Conservation (phyloP, 75 land plant species). For the Adiantum capillusveneris region DNA sequence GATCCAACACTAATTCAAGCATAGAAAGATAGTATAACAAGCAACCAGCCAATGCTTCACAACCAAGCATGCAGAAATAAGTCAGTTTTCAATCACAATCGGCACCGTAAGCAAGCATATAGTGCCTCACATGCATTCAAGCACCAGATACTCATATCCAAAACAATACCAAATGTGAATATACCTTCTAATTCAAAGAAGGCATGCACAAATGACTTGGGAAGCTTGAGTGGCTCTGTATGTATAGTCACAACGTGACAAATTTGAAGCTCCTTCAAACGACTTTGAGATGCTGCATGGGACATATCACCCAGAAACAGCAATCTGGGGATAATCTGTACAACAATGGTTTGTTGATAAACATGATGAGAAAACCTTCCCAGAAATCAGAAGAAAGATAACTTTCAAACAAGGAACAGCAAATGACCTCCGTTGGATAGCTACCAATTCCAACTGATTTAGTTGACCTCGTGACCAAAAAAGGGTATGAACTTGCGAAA, state of each 20-base stretch:
- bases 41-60: background rate
- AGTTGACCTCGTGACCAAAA: conserved; percentile 22
- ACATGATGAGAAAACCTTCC: too few relatives aligned
- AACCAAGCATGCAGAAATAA: background rate
- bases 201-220: conserved; percentile 13
- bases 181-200: conserved; percentile 25
- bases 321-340: conserved; percentile 26
- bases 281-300: conserved; percentile 18
- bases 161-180: too few relatives aligned
- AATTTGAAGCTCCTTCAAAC: conserved; percentile 20
- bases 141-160: too few relatives aligned
- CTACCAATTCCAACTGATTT: conserved; percentile 19
- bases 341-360: background rate
- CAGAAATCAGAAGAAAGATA: background rate
- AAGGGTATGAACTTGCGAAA: conserved; percentile 23
- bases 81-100: background rate
- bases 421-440: conserved; percentile 31
- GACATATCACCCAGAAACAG: conserved; percentile 24
- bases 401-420: background rate
- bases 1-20: too few relatives aligned
- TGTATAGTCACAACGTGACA: conserved; percentile 25
- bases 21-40: too few relatives aligned
- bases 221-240: conserved; percentile 21
- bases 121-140: too few relatives aligned
- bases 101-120: too few relatives aligned